phyloP scores from a whole-genome alignment of 2,329 filamentous ascomycete species.

The Ascochyta fabae region DNA sequence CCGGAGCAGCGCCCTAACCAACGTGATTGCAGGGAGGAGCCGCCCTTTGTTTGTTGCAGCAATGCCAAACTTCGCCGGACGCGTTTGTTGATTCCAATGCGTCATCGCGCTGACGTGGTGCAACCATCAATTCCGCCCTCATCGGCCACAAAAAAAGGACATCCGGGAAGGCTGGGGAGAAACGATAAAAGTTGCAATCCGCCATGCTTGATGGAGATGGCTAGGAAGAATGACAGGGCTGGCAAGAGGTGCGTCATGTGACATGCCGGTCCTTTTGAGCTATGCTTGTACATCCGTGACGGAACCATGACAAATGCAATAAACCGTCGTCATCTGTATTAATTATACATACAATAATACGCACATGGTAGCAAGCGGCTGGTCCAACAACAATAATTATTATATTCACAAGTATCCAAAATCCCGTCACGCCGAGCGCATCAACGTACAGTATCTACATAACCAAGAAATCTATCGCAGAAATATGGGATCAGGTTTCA shows the following conservation, averaged over 20 bases:
- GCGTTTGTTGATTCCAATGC: constrained; percentile 20
- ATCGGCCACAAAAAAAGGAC: too few relatives aligned
- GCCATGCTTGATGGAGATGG: neutral
- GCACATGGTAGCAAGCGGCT: neutral
- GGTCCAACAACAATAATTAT: neutral
- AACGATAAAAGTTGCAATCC: neutral
- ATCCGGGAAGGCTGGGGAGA: neutral
- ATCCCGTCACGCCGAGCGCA: neutral
- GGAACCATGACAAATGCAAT: neutral
- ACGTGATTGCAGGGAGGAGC: neutral
- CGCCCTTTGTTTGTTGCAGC: constrained; percentile 15
- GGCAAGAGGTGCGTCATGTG: neutral
- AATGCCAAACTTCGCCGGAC: constrained; percentile 13
- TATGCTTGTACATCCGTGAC: neutral
- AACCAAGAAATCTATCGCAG: neutral
- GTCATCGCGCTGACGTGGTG: constrained; percentile 20
- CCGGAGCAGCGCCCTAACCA: neutral
- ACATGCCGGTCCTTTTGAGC: neutral
- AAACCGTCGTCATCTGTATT: neutral
- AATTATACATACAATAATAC: neutral
- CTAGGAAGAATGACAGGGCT: neutral
- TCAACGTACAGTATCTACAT: neutral
- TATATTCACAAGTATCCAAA: neutral
- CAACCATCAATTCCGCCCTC: constrained; percentile 7
- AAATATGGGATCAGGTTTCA: constrained; percentile 14